Evolutionary conservation across 768 basidiomycete species (phyloP), one percentile per base, ranked within the genome.

Genomic region (Mycena leptocephala): DNA sequence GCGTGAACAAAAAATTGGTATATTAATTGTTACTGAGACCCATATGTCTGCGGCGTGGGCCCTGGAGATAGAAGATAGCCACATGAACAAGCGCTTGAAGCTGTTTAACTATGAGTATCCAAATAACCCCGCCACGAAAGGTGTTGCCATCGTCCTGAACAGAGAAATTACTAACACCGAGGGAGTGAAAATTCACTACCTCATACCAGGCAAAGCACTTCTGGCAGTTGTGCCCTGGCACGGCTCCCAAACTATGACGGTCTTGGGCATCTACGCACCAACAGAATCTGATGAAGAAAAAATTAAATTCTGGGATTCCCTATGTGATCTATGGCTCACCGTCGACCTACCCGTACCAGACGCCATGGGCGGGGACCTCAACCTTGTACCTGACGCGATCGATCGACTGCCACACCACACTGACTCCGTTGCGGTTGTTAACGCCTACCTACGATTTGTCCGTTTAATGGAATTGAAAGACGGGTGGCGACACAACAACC

Each of bases 211-310:
- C 1, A 24, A 33, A 16, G 74, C 74, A 9, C 51, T 75, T 7
- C 74, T 75, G 2, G 68, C 56, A 10, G 22, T 30, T 20, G n/a
- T 75, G 2, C 66, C 67, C 13, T 70, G 67, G 74, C 59, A 75
- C 48, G 33, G 55, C 6, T 33, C 32, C 13, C 32, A 2, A 5
- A 64, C 73, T 5, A 30, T 81, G 0, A 76, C 62, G 5, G 59
- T 82, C 0, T 51, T 82, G 0, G 80, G 77, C 7, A 22, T 81
- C 0, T 83, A 83, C 16, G 74, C 80, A 3, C 82, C 81, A 0
- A 80, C 83, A 37, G 39, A 72, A 30, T 41, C 35, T 5, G 5
- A 33, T 0, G 43, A 66, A 3, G 74, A 79, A 16, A 35, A 61
- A 3, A 64, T 76, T 8, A 5, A 30, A 0, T 81, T 79, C 73